phyloP scores from a whole-genome alignment of 2,329 filamentous ascomycete species.

The Plectosphaerella sp. region DNA sequence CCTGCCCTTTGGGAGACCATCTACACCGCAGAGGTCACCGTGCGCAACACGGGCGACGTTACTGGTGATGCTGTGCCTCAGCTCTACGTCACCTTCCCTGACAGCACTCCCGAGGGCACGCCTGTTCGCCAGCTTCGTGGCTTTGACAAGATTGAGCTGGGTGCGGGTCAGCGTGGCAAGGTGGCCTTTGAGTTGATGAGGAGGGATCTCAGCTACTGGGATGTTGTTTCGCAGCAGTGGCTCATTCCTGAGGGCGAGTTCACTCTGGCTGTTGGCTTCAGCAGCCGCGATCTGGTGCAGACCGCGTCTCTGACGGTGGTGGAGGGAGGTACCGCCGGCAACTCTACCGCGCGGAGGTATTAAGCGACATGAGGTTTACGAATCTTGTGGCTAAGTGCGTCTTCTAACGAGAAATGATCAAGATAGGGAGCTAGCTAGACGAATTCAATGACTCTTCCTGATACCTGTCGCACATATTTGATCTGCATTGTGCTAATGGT shows the following conservation, averaged over 20 bases:
- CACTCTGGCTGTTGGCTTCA: constrained; percentile 22
- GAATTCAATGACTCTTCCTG: too few relatives aligned
- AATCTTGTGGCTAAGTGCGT: too few relatives aligned
- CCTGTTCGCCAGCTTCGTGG: constrained; percentile 44
- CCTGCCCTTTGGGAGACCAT: constrained; percentile 48
- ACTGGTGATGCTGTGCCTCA: constrained; percentile 47
- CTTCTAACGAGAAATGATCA: too few relatives aligned
- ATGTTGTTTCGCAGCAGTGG: constrained; percentile 37
- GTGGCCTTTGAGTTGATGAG: constrained; percentile 41
- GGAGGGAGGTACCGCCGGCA: background rate
- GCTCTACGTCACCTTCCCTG: constrained; percentile 46
- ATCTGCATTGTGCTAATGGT: too few relatives aligned
- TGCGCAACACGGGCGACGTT: constrained; percentile 47
- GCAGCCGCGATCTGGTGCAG: constrained; percentile 16
- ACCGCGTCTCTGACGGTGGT: background rate
- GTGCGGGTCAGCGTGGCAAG: constrained; percentile 30
- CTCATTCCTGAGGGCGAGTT: constrained; percentile 25
- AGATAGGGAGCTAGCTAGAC: too few relatives aligned
- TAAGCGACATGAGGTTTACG: too few relatives aligned
- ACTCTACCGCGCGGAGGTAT: too few relatives aligned
- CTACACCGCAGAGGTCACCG: constrained; percentile 37
- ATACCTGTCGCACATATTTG: too few relatives aligned
- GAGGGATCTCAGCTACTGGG: constrained; percentile 45
- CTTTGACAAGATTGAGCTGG: constrained; percentile 45
- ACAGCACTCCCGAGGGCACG: constrained; percentile 31